Evolutionary conservation across 805 yeast genomes (phyloP).

Genomic region (Saccharomycopsis babjevae): DNA sequence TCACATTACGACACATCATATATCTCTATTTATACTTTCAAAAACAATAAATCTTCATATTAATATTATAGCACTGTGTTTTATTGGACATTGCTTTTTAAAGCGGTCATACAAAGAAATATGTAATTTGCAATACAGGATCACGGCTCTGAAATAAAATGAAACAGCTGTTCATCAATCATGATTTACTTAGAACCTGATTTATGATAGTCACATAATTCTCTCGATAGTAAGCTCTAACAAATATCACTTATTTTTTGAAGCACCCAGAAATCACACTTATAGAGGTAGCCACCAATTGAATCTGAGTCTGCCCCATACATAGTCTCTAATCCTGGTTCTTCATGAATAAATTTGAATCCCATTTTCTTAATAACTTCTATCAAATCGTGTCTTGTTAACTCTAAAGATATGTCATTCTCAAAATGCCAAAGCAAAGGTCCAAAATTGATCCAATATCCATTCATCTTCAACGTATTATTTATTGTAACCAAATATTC

Average conservation of each 20-base stretch:
- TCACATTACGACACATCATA: not conserved
- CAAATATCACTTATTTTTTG: slow-evolving; percentile 21
- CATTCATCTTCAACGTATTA: slow-evolving; percentile 35
- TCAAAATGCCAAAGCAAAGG: slow-evolving; percentile 69
- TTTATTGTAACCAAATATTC: slow-evolving; percentile 44
- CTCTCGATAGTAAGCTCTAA: too few species aligned
- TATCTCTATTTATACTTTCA: not conserved
- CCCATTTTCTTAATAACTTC: slow-evolving; percentile 38
- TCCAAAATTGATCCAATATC: slow-evolving; percentile 57
- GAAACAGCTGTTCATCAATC: too few species aligned
- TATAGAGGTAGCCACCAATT: slow-evolving; percentile 46
- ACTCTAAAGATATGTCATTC: slow-evolving; percentile 49
- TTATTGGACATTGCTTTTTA: not conserved
- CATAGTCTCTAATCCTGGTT: slow-evolving; percentile 35
- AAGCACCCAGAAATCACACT: slow-evolving; percentile 65
- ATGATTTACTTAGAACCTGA: too few species aligned
- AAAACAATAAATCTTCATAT: not conserved
- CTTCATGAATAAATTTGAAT: slow-evolving; percentile 37
- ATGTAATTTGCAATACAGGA: too few species aligned
- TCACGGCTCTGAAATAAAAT: too few species aligned
- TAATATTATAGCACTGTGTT: not conserved
- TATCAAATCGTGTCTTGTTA: slow-evolving; percentile 45
- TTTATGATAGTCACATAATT: too few species aligned
- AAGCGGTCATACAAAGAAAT: too few species aligned
- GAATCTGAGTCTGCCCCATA: slow-evolving; percentile 44